Evolutionary conservation across 768 basidiomycete species (phyloP), one percentile per base, ranked within the genome.

Genomic region (Suillus lakei): DNA sequence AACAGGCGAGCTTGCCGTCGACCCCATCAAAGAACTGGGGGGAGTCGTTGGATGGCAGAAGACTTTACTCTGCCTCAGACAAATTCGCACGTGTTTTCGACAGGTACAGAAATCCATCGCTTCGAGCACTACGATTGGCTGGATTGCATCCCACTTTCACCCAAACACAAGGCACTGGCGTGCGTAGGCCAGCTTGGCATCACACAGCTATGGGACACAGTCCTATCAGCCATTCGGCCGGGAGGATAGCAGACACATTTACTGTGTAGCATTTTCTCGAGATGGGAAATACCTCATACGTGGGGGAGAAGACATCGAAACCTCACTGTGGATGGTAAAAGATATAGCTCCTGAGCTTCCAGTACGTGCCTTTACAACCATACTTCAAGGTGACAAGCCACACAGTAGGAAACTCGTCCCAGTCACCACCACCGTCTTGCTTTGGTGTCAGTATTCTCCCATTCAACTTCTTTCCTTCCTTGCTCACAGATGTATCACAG

Each of bases 131-230:
- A 34, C n/a, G 48, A 50, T 28, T 50, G n/a, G n/a, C n/a, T 56
- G 13, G 23, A 56, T 56, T 56, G 36, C 23, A 13, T 56, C 36
- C 15, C 55, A 15, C 55, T 56, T 56, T 38, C 55, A 56, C 55
- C 36, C 23, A 23, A 55, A 55, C 32, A 55, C 12, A 36, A 36
- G 15, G n/a, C 36, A 34, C 34, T 55, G 34, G 54, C 54, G 10
- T 55, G 54, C 34, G 54, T 55, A 13, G 54, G 54, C 12, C 2
- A n/a, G n/a, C 4, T 18, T 32, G 4, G 34, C 5, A 15, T 23
- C 38, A 23, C 34, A 38, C 32, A 55, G 6, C 13, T 36, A 55
- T 56, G 55, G 55, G 15, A 56, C 36, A 38, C 36, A 38, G 36
- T 38, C 55, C n/a, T 8, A 23, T 23, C 21, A 55, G 23, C 54